These are phyloP conservation scores for Annona cherimola DNA, from an alignment of 164 flowering plant genomes.

Conservation along the genomic window DNA sequence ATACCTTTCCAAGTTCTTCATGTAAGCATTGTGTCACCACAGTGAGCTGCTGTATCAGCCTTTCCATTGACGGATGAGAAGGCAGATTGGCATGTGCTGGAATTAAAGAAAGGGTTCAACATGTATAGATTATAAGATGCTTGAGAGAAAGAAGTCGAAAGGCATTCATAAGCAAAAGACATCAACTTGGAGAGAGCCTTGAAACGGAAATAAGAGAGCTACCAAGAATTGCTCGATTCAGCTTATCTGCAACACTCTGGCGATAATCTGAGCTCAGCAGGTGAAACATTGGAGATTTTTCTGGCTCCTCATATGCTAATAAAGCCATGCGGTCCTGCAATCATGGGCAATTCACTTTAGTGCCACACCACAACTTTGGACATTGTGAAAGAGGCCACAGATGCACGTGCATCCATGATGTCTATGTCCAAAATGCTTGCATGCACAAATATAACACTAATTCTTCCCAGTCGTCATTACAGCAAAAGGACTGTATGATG, in stretches of 20 bases:
- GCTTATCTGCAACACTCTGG: slow-evolving; percentile 70
- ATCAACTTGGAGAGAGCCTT: not conserved
- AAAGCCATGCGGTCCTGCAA: slow-evolving; percentile 85
- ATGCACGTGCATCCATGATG: not conserved
- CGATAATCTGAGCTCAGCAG: slow-evolving; percentile 69
- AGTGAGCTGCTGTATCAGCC: slow-evolving; percentile 78
- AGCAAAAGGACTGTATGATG: not conserved
- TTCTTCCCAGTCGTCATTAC: not conserved
- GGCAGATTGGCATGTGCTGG: slow-evolving; percentile 74
- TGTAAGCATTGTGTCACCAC: slow-evolving; percentile 65
- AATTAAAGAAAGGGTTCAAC: slow-evolving; percentile 6
- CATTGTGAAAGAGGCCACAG: not conserved
- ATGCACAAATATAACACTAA: not conserved
- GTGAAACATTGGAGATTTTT: slow-evolving; percentile 91
- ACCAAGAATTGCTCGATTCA: slow-evolving; percentile 93
- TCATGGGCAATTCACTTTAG: not conserved
- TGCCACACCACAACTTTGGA: not conserved
- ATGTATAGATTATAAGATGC: slow-evolving; percentile 2
- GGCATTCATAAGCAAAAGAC: not conserved
- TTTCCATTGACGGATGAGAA: slow-evolving; percentile 75
- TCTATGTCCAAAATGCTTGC: not conserved
- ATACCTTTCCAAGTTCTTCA: slow-evolving; percentile 77
- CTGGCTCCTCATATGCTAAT: slow-evolving; percentile 94
- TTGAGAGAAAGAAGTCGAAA: not conserved
- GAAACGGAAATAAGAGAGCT: slow-evolving; percentile 10